Conservation (phyloP, 2,329 filamentous ascomycete genomes). For the Pseudocercospora pini-densiflorae region DNA sequence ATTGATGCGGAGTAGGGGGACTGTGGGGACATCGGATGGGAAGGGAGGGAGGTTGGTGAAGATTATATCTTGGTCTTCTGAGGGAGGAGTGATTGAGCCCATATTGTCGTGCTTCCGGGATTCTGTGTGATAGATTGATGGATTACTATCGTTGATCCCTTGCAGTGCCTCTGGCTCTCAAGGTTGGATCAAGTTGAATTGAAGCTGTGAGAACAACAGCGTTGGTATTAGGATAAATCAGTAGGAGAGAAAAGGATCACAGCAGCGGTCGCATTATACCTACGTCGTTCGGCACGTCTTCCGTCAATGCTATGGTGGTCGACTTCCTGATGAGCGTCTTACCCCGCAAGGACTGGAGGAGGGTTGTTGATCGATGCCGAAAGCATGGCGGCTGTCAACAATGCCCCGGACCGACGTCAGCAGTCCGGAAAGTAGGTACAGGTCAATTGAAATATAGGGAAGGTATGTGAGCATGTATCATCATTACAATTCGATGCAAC, state of each 20-base stretch:
- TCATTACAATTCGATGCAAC: slow-evolving; percentile 8
- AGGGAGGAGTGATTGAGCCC: slow-evolving; percentile 12
- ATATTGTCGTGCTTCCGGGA: background rate
- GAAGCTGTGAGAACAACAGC: background rate
- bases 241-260: background rate
- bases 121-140: background rate
- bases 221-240: background rate
- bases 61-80: slow-evolving; percentile 18
- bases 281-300: background rate
- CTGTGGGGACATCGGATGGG: slow-evolving; percentile 47
- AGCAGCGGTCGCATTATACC: background rate
- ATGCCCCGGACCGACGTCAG: background rate
- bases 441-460: background rate
- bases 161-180: background rate
- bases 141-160: background rate
- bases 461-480: slow-evolving; percentile 2
- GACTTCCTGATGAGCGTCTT: background rate
- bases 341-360: background rate
- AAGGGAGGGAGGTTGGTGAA: slow-evolving; percentile 43
- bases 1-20: slow-evolving; percentile 50
- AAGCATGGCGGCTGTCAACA: background rate
- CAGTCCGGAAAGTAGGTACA: background rate
- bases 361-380: background rate
- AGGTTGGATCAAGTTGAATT: background rate
- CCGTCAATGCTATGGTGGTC: background rate